Evolutionary conservation across 495 filamentous ascomycete species (phyloP).

Genomic region (Aspergillus sclerotiicarbonarius): DNA sequence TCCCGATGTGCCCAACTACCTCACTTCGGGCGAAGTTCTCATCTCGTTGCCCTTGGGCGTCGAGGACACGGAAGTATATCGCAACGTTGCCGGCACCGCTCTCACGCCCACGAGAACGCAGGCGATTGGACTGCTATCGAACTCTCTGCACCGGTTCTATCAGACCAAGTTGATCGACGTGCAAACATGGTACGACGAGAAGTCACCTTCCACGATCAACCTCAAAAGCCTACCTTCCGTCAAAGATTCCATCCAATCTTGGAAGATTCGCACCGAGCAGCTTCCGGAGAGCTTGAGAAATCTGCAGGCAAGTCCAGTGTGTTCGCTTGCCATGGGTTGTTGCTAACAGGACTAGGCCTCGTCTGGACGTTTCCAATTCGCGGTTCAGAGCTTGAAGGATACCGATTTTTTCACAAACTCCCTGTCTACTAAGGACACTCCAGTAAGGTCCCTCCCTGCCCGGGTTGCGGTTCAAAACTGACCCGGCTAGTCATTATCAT

Average conservation of each 20-base stretch:
- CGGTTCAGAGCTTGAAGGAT: constrained; percentile 57
- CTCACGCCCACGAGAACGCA: constrained; percentile 70
- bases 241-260: constrained; percentile 61
- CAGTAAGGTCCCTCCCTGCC: constrained; percentile 25
- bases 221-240: constrained; percentile 61
- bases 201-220: constrained; percentile 60
- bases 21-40: constrained; percentile 72
- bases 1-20: constrained; percentile 74
- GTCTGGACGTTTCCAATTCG: constrained; percentile 44
- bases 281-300: constrained; percentile 44
- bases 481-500: constrained; percentile 34
- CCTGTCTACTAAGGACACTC: constrained; percentile 40
- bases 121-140: constrained; percentile 71
- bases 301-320: constrained; percentile 28
- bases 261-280: constrained; percentile 64
- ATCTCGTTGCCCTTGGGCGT: constrained; percentile 78
- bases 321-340: too few species aligned
- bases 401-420: constrained; percentile 66
- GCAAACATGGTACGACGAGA: constrained; percentile 82
- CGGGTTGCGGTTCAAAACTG: neutral
- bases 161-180: constrained; percentile 71
- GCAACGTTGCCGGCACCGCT: constrained; percentile 67
- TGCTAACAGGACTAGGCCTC: constrained; percentile 20
- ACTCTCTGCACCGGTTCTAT: constrained; percentile 76
- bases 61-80: constrained; percentile 76